These are phyloP conservation scores for Leptographium wingfieldii DNA, from an alignment of 2,329 filamentous ascomycete species.

Conservation along the genomic window DNA sequence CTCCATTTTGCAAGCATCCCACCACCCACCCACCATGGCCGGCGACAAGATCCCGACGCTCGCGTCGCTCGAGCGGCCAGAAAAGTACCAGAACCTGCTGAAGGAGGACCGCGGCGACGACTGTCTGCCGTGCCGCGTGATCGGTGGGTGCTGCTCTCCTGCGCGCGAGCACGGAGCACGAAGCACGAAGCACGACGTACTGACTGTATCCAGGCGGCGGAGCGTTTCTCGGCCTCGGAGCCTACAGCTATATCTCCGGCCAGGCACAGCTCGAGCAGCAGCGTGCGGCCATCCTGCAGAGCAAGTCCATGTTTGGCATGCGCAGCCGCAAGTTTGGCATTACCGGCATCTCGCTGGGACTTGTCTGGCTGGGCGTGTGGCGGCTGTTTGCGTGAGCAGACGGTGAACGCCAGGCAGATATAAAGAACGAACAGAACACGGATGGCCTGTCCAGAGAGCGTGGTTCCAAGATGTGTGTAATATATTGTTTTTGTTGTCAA, in stretches of 20 bases:
- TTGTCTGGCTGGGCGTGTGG: constrained; percentile 61
- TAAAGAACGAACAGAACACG: background rate
- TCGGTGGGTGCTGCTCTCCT: constrained; percentile 40
- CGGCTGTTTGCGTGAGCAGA: constrained; percentile 34
- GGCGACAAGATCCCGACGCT: constrained; percentile 37
- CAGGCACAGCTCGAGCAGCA: constrained; percentile 58
- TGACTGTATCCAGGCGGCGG: constrained; percentile 44
- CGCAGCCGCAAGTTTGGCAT: constrained; percentile 56
- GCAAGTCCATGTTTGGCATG: constrained; percentile 61
- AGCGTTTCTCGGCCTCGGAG: constrained; percentile 62
- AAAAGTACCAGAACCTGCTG: constrained; percentile 46
- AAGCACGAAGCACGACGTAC: no score
- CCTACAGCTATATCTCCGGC: constrained; percentile 67
- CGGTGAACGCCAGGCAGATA: background rate
- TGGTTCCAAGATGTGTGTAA: no score
- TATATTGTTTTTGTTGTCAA: background rate
- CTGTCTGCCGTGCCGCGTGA: constrained; percentile 57
- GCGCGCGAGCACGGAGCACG: no score
- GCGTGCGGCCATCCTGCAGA: constrained; percentile 51
- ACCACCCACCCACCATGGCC: constrained; percentile 24
- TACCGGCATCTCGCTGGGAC: constrained; percentile 50
- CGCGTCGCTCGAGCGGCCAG: constrained; percentile 43
- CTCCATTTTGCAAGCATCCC: background rate
- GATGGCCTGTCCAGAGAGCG: no score
- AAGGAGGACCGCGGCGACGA: constrained; percentile 47